A percentile compares a stretch with the other conserved stretches of the same genome.
Conservation (phyloP, 129 eudicot genomes). For the Oenanthe sinensis region DNA sequence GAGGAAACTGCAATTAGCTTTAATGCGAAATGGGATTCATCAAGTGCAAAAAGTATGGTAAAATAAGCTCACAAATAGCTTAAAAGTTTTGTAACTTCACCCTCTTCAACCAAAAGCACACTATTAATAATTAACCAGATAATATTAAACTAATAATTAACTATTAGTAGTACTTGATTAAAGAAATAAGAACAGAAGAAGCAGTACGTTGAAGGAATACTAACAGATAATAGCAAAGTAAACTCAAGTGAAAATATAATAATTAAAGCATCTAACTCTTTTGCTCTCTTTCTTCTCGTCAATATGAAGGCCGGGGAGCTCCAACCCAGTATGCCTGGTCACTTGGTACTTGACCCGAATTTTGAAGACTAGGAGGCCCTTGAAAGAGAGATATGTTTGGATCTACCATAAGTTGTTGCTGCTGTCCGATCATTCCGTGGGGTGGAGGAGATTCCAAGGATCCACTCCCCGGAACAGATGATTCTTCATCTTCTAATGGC, state of each 20-base stretch:
- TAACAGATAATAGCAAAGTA: slow-evolving; percentile 1
- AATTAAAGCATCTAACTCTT: slow-evolving; percentile 12
- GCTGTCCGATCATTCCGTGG: slow-evolving; percentile 18
- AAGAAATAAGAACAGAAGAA: not conserved
- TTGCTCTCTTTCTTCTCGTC: not conserved
- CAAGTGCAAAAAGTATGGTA: not conserved
- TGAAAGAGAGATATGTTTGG: slow-evolving; percentile 44
- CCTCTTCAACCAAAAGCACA: slow-evolving; percentile 24
- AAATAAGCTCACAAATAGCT: slow-evolving; percentile 8
- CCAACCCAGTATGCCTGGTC: slow-evolving; percentile 66
- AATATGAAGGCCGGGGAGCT: slow-evolving; percentile 53
- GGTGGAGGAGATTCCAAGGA: slow-evolving; percentile 26
- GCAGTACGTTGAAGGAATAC: not conserved
- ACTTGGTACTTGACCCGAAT: slow-evolving; percentile 49
- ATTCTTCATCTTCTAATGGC: slow-evolving; percentile 82
- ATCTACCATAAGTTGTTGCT: slow-evolving; percentile 46
- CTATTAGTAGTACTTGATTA: slow-evolving; percentile 16
- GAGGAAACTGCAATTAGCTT: not conserved
- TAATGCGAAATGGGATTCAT: no score
- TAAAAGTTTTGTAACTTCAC: slow-evolving; percentile 46
- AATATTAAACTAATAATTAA: slow-evolving; percentile 27
- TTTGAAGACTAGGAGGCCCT: slow-evolving; percentile 61
- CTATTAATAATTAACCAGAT: slow-evolving; percentile 21
- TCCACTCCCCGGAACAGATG: slow-evolving; percentile 30
- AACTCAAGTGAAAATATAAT: slow-evolving; percentile 13